Base-by-base conservation (phyloP, 129 eudicot species). In the Chrysanthemum makinoi region DNA sequence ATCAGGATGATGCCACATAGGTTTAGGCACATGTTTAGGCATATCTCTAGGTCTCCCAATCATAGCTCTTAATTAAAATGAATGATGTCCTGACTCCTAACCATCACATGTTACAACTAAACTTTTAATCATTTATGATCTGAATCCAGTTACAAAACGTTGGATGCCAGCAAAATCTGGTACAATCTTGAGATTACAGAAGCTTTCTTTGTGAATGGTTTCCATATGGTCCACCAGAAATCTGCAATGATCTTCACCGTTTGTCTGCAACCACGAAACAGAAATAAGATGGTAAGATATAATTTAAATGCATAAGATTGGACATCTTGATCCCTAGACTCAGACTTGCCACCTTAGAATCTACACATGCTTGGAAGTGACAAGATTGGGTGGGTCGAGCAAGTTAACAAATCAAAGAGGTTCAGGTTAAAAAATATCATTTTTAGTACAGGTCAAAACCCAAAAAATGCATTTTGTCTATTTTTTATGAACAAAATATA, bases 201-300 rank as follows among this genome's bases (percentile, higher is more conserved):
- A 89, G 77, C 80, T 71, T 30, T 79, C 83, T n/a, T 74, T 59
- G 17, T 57, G 46, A 67, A 83, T 22, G 19, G 72, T 83, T 67
- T 85, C 80, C 82, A 86, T 67, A 81, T 87, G 85, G 54, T 94
- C 73, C 47, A 80, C 79, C 22, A 90, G 89, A 72, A 80, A 75
- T 57, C 74, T 79, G 94, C 97, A 87, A 84, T 90, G 99, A 59
- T 84, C 66, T 77, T 86, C 93, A 56, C 98, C 96, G 13, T 94
- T 89, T 13, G 98, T 89, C 99, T 93, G 88, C 82, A 75, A 26
- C 67, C 70, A 80, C 62, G 35, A 76, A 68, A 54, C 26, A 75
- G 20, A 44, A 48, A 19, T 39, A 74, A 65, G 60, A 22, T 35
- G 33, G 5, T 62, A 3, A 14, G 2, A 60, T 39, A 62, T 28